Evolutionary conservation across 148 eudicot genomes (phyloP).

Genomic region (Simmondsia chinensis): DNA sequence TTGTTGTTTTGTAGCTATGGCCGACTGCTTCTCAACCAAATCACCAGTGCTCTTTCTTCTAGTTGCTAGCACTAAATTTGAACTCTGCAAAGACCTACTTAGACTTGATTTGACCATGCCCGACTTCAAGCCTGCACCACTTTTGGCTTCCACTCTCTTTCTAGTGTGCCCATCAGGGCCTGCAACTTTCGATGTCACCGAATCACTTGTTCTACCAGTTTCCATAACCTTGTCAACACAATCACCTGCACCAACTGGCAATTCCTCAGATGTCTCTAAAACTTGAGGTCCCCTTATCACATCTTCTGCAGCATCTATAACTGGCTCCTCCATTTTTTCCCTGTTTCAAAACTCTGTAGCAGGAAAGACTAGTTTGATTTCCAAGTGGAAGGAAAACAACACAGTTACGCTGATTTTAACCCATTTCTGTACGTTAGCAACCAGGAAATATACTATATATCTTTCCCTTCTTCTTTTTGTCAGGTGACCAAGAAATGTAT

Average conservation of each 20-base stretch:
- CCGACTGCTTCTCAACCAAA: conserved; percentile 40
- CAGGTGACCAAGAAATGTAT: too few species aligned
- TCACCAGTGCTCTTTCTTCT: conserved; percentile 87
- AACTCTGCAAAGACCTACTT: conserved; percentile 30
- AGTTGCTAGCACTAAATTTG: conserved; percentile 26
- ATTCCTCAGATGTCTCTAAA: conserved; percentile 13
- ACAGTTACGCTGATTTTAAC: too few species aligned
- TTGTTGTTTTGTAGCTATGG: conserved; percentile 17
- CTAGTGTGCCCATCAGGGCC: conserved; percentile 20
- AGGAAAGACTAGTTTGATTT: too few species aligned
- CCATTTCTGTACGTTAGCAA: too few species aligned
- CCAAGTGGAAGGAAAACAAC: too few species aligned
- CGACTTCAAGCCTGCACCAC: conserved; percentile 23
- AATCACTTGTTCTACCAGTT: conserved; percentile 14
- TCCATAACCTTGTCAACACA: conserved; percentile 16
- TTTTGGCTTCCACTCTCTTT: conserved; percentile 31
- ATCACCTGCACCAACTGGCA: conserved; percentile 6
- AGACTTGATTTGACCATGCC: conserved; percentile 32
- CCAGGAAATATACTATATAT: too few species aligned
- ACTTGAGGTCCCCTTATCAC: too few species aligned
- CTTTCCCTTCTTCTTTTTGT: too few species aligned
- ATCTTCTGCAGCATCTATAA: too few species aligned
- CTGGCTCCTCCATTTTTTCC: too few species aligned
- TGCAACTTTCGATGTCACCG: conserved; percentile 15
- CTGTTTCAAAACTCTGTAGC: too few species aligned